These are phyloP conservation scores for Pyricularia sp. DNA, from an alignment of 2,329 filamentous ascomycete genomes.

Conservation along the genomic window DNA sequence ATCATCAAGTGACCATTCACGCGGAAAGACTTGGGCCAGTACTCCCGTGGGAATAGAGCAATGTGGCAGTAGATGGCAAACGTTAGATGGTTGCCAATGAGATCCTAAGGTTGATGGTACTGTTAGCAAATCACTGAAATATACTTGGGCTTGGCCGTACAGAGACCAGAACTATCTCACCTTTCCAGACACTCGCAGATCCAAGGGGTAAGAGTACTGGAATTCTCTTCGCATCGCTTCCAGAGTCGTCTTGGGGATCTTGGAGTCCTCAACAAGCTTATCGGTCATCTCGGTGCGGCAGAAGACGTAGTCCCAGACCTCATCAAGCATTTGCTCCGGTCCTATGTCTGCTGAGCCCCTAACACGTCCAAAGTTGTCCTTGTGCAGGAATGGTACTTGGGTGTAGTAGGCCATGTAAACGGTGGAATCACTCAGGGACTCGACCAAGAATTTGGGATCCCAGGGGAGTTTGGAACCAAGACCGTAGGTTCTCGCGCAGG, in stretches of 20 bases:
- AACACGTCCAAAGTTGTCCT: conserved; percentile 69
- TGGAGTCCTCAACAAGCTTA: conserved; percentile 46
- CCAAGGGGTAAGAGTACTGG: conserved; percentile 92
- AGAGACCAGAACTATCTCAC: not conserved
- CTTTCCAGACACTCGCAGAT: conserved; percentile 78
- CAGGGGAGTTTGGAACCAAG: conserved; percentile 90
- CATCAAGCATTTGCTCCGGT: conserved; percentile 81
- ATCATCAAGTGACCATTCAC: conserved; percentile 88
- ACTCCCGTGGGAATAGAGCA: conserved; percentile 74
- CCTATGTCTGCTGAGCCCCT: conserved; percentile 56
- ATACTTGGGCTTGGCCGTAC: not conserved
- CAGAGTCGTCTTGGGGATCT: conserved; percentile 61
- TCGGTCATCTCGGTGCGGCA: conserved; percentile 58
- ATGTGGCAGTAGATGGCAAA: conserved; percentile 93
- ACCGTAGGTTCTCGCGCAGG: conserved; percentile 81
- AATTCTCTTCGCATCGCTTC: conserved; percentile 81
- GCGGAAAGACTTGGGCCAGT: conserved; percentile 78
- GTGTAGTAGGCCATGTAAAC: conserved; percentile 81
- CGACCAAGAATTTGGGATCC: conserved; percentile 82
- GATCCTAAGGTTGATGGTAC: conserved; percentile 32
- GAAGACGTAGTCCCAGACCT: conserved; percentile 95
- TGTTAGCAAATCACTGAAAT: not conserved
- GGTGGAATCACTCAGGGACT: conserved; percentile 54
- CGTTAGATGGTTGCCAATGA: conserved; percentile 87
- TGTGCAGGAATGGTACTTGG: conserved; percentile 54